Conservation (phyloP, 192 early-diverging fungal species). For the Coemansia sp. region DNA sequence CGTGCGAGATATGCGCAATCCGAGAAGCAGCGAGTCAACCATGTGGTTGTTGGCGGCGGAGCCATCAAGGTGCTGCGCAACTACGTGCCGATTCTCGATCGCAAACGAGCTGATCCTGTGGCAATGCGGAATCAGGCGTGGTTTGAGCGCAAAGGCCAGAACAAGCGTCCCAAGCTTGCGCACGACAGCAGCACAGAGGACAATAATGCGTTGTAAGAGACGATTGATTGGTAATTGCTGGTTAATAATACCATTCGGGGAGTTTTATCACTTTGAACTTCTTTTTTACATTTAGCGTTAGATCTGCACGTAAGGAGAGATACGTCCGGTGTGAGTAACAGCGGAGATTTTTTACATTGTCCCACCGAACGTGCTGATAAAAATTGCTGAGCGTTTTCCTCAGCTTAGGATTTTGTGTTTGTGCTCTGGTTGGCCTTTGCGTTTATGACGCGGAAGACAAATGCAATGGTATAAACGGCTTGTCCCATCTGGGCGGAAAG, state of each 20-base stretch:
- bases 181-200: not conserved
- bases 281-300: not conserved
- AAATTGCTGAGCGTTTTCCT: too few species aligned
- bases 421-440: too few species aligned
- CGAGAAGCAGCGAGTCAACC: slow-evolving; percentile 10
- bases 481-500: too few species aligned
- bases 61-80: slow-evolving; percentile 17
- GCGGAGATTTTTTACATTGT: slow-evolving; percentile 1
- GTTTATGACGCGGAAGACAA: too few species aligned
- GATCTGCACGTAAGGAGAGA: too few species aligned
- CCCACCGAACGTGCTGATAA: not conserved
- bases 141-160: slow-evolving; percentile 42
- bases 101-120: slow-evolving; percentile 41
- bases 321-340: not conserved
- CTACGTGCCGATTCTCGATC: slow-evolving; percentile 44
- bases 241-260: not conserved
- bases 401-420: too few species aligned
- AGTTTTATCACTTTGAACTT: not conserved
- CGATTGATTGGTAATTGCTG: not conserved
- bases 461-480: too few species aligned
- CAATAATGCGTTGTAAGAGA: not conserved
- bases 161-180: slow-evolving; percentile 15
- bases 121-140: slow-evolving; percentile 45
- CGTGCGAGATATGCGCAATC: slow-evolving; percentile 2
- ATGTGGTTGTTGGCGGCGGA: slow-evolving; percentile 34